A percentile compares a stretch with the other conserved stretches of the same genome.
Conservation (phyloP, 75 land plant species). For the Isoetes taiwanensis region DNA sequence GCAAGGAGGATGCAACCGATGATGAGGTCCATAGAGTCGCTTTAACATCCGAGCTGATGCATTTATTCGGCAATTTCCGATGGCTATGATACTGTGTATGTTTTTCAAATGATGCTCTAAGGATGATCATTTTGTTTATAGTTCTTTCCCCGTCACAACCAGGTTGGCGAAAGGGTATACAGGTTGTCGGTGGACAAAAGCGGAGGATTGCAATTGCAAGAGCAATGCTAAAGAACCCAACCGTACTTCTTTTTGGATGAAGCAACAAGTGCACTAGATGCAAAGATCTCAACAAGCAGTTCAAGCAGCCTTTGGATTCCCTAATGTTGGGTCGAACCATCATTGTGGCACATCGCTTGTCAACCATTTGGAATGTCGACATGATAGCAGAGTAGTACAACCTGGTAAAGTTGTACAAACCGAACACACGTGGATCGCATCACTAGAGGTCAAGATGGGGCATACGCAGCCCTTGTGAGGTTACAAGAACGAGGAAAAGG, state of each 20-base stretch:
- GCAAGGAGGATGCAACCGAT: constrained; percentile 70
- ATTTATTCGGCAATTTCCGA: constrained; percentile 76
- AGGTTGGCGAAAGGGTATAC: constrained; percentile 95
- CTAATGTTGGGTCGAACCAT: constrained; percentile 91
- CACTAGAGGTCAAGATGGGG: constrained; percentile 34
- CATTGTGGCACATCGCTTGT: constrained; percentile 72
- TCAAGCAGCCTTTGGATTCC: constrained; percentile 76
- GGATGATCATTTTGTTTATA: too few relatives aligned
- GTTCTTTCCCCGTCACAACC: constrained; percentile 2
- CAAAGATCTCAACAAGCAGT: constrained; percentile 83
- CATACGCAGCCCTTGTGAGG: constrained; percentile 53
- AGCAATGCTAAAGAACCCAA: constrained; percentile 83
- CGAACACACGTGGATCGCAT: constrained; percentile 71
- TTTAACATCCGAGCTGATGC: constrained; percentile 65
- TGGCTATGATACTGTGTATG: constrained; percentile 71
- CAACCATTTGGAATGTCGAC: constrained; percentile 80
- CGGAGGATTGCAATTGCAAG: constrained; percentile 83
- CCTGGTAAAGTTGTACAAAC: constrained; percentile 64
- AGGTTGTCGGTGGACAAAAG: constrained; percentile 87
- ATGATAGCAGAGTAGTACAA: constrained; percentile 71
- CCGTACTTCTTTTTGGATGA: constrained; percentile 80
- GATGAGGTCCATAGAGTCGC: constrained; percentile 55
- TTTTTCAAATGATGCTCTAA: too few relatives aligned
- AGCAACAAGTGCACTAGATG: constrained; percentile 89
- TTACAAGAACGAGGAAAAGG: too few relatives aligned